These are phyloP conservation scores for Curvularia verruculosa DNA, from an alignment of 2,329 filamentous ascomycete genomes.

Conservation along the genomic window DNA sequence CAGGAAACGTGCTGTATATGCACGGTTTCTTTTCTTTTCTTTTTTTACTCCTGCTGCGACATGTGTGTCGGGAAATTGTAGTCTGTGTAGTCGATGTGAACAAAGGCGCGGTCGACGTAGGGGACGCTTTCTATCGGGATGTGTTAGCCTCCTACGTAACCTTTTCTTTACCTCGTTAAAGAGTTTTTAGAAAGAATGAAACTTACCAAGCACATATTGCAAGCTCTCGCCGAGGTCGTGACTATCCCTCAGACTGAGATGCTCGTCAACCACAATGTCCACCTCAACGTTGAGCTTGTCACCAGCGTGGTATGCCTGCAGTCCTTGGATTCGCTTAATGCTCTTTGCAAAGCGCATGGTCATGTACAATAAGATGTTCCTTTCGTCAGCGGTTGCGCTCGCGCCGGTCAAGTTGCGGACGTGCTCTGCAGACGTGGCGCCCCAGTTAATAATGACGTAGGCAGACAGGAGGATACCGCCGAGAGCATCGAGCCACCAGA, in stretches of 20 bases:
- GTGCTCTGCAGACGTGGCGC: conserved; percentile 72
- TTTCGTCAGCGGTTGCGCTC: conserved; percentile 77
- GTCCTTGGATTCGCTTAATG: conserved; percentile 82
- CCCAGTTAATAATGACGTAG: conserved; percentile 82
- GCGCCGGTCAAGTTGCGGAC: conserved; percentile 82
- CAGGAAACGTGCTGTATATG: not conserved
- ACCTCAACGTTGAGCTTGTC: conserved; percentile 85
- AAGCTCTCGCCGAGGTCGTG: conserved; percentile 80
- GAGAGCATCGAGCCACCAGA: conserved; percentile 85
- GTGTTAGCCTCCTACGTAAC: too few relatives aligned
- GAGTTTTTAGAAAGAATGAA: not conserved
- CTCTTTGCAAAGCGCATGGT: conserved; percentile 92
- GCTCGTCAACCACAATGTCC: conserved; percentile 81
- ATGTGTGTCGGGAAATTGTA: conserved; percentile 60
- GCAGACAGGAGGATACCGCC: conserved; percentile 79
- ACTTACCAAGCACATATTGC: conserved; percentile 74
- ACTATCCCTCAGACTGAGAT: conserved; percentile 75
- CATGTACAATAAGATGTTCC: conserved; percentile 85
- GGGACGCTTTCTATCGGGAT: conserved; percentile 68
- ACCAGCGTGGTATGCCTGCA: conserved; percentile 83
- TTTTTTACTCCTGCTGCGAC: conserved; percentile 52
- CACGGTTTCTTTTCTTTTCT: not conserved
- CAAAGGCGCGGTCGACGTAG: conserved; percentile 66
- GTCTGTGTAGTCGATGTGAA: conserved; percentile 59
- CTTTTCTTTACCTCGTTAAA: too few relatives aligned